Base-by-base conservation (phyloP, 2,329 filamentous ascomycete genomes). In the Geosmithia flava region DNA sequence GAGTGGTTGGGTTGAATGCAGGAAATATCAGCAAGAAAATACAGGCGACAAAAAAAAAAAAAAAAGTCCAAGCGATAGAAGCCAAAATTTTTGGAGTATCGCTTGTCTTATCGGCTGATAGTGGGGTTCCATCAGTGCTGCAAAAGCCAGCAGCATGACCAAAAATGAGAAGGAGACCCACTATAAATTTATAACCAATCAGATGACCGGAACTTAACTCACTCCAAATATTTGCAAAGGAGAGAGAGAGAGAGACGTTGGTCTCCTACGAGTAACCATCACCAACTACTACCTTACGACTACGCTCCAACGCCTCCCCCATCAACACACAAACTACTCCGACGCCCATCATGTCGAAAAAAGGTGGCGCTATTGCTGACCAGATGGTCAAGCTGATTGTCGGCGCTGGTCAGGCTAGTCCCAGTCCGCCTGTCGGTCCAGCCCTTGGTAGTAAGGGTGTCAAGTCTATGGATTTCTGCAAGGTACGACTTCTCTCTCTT, bases 401-500 rank as follows among this genome's bases (percentile, higher is more conserved):
- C 52, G 93, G 91, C 59, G 93, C 93, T 49, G 93, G 93, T 23
- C 88, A 96, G 67, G 93, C 93, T 51, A 91, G 83, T 59, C 93
- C 93, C 29, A 94, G 89, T 68, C 93, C 93, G 33, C 93, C 93
- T 4, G 90, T 98, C 59, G 93, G 93, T 74, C 93, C 93, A 50
- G 93, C 93, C 48, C 78, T 98, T 55, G 93, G 93, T 70, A 91
- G 84, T 66, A 97, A 96, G 74, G 93, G 93, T 74, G 86, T 98
- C 53, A 98, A 98, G 74, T 94, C 87, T 50, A 98, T 98, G 84
- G 93, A 98, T 69, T 98, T 97, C 66, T 97, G 93, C 81, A 97
- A 97, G 78, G 91, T 95, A 52, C 52, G 65, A 29, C 41, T 42
- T 8, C 41, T 42, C 10, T 23, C 17, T n/a, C 16, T 42, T n/a